phyloP scores from a whole-genome alignment of 257 asterid species.

The Przewalskia tangutica region DNA sequence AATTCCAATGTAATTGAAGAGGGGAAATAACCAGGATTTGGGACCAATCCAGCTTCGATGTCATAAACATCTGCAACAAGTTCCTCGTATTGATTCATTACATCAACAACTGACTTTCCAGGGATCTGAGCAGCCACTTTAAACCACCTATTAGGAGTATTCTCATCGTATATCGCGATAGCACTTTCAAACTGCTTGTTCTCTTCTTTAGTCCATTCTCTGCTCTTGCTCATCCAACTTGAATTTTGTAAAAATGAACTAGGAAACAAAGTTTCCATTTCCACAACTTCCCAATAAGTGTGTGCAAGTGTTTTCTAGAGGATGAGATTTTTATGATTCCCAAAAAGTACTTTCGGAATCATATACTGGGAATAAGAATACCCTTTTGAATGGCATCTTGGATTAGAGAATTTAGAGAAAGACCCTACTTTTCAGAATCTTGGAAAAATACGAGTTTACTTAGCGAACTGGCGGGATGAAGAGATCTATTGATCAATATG shows the following conservation, averaged over 20 bases:
- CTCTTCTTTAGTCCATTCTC: constrained; percentile 66
- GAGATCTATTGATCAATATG: too few species aligned
- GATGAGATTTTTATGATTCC: neutral
- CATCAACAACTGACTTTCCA: constrained; percentile 61
- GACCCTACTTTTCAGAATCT: neutral
- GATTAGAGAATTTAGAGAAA: constrained; percentile 25
- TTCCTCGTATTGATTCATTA: constrained; percentile 50
- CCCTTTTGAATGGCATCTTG: constrained; percentile 13
- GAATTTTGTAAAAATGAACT: constrained; percentile 21
- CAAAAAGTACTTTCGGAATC: constrained; percentile 9
- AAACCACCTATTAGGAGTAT: constrained; percentile 62
- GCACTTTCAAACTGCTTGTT: constrained; percentile 71
- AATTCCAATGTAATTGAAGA: constrained; percentile 21
- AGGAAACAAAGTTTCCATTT: constrained; percentile 47
- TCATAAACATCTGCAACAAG: constrained; percentile 56
- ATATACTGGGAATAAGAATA: constrained; percentile 38
- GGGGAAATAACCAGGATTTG: constrained; percentile 47
- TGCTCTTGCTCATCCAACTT: constrained; percentile 22
- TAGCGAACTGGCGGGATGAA: too few species aligned
- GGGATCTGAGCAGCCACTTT: constrained; percentile 62
- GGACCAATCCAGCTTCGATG: constrained; percentile 77
- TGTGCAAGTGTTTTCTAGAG: neutral
- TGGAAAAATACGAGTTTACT: neutral
- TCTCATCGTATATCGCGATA: constrained; percentile 57
- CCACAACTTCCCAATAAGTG: neutral